Base-by-base conservation (phyloP, 306 rosid genomes). In the Cyamopsis tetragonoloba region DNA sequence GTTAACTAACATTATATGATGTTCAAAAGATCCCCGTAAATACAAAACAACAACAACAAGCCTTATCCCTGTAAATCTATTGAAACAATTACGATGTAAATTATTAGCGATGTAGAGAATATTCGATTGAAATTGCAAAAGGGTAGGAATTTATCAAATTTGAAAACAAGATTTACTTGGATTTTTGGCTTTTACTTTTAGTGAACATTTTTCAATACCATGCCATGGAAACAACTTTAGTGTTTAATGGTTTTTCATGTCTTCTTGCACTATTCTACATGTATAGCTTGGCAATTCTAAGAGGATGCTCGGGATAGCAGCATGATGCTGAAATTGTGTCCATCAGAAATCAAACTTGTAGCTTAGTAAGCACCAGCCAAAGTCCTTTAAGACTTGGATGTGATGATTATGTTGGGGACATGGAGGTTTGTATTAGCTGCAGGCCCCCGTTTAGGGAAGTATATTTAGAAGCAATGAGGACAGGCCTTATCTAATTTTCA, bases 51-150 rank as follows among this genome's bases (percentile, higher is more conserved):
- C n/a, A n/a, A n/a, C n/a, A n/a, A n/a, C n/a, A n/a, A n/a, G n/a
- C n/a, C n/a, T n/a, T n/a, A n/a, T n/a, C n/a, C n/a, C n/a, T 39
- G 14, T 67, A 48, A 43, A 54, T 54, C 70, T 43, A 32, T 61
- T 62, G 48, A 51, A 31, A 31, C 15, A 0, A 11, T 1, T 57
- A n/a, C 23, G 35, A 49, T 30, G 19, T 64, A 38, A 64, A 42
- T 46, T 35, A 28, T 14, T 56, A 34, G 15, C 27, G 56, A 11
- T 44, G 3, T 59, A 3, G 23, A 9, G 20, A 56, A 38, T 46
- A 27, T 24, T 30, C 7, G 22, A 62, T 31, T n/a, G 8, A 11
- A 50, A 41, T 76, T 68, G 20, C 12, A 26, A 31, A 41, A 60
- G 50, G 49, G 48, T 46, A 35, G 14, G 14, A 55, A 54, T n/a